A percentile compares a stretch with the other conserved stretches of the same genome.
Conservation (phyloP, 371 early-diverging fungal species). For the Saksenaea vasiformis region DNA sequence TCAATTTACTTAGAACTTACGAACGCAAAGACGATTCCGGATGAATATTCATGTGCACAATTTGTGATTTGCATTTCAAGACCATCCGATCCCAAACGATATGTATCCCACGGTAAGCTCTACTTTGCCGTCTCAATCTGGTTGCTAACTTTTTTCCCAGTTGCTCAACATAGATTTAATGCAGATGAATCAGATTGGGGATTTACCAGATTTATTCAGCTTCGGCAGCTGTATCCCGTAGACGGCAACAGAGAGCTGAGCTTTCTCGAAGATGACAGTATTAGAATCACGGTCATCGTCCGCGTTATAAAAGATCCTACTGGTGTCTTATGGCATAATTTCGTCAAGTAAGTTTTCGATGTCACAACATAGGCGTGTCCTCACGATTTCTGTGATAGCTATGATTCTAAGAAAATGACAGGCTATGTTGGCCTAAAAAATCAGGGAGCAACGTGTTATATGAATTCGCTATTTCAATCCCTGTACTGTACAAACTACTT, state of each 20-base stretch:
- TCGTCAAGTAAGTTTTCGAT: conserved; percentile 69
- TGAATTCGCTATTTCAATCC: conserved; percentile 98
- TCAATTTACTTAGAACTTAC: conserved; percentile 88
- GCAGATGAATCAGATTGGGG: conserved; percentile 89
- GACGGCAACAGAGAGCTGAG: conserved; percentile 15
- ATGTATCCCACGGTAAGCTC: conserved; percentile 54
- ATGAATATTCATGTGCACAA: conserved; percentile 67
- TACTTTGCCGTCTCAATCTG: background rate
- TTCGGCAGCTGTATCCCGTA: conserved; percentile 25
- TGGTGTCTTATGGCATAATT: conserved; percentile 94
- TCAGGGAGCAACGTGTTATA: conserved; percentile 99
- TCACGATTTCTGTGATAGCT: conserved; percentile 47
- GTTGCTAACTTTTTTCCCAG: conserved; percentile 26
- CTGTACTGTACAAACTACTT: conserved; percentile 96
- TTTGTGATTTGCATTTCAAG: conserved; percentile 78
- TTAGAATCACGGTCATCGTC: conserved; percentile 22
- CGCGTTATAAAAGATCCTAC: conserved; percentile 85
- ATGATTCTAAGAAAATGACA: conserved; percentile 88
- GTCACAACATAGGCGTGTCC: no score
- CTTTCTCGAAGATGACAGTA: conserved; percentile 14
- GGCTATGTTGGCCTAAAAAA: conserved; percentile 96
- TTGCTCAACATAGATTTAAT: conserved; percentile 78
- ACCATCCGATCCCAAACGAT: conserved; percentile 60
- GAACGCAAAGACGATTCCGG: conserved; percentile 51
- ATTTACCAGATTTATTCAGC: conserved; percentile 71